These are phyloP conservation scores for Fusarium sp. DNA, from an alignment of 2,329 filamentous ascomycete genomes.

Conservation along the genomic window DNA sequence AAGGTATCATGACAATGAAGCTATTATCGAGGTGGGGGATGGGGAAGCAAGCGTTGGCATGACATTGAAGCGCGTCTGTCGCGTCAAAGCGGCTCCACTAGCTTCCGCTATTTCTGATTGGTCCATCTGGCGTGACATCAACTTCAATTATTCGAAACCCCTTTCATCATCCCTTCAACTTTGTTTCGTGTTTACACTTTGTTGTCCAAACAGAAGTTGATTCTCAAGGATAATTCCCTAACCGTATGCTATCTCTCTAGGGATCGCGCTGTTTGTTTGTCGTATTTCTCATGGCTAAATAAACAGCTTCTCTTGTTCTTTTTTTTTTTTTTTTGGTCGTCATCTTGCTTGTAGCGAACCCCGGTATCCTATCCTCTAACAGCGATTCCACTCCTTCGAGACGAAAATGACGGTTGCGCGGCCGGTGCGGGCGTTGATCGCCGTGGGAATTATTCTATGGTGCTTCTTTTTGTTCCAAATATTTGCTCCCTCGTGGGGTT, in stretches of 20 bases:
- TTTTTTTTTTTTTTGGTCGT: constrained; percentile 31
- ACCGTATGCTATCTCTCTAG: background rate
- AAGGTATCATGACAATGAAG: constrained; percentile 31
- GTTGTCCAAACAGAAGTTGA: background rate
- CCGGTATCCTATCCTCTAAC: background rate
- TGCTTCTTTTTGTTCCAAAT: constrained; percentile 84
- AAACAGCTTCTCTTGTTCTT: constrained; percentile 11
- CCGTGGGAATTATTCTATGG: constrained; percentile 78
- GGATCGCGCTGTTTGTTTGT: background rate
- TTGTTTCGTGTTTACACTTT: background rate
- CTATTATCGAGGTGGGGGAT: constrained; percentile 25
- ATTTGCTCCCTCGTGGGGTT: constrained; percentile 67
- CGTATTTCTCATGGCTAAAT: constrained; percentile 34
- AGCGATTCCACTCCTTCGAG: constrained; percentile 5
- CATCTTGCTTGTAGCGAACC: constrained; percentile 7
- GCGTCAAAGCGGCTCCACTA: constrained; percentile 37
- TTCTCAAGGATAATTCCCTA: background rate
- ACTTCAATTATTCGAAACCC: constrained; percentile 38
- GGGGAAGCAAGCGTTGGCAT: background rate
- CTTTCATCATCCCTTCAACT: constrained; percentile 28
- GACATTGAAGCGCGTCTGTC: constrained; percentile 38
- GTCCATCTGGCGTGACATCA: constrained; percentile 33
- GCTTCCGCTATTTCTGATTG: constrained; percentile 33
- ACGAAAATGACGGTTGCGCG: constrained; percentile 83
- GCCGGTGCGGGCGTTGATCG: constrained; percentile 83